These are phyloP conservation scores for Uronychia binucleata DNA, from an alignment of 73 alveolate genomes.

Conservation along the genomic window DNA sequence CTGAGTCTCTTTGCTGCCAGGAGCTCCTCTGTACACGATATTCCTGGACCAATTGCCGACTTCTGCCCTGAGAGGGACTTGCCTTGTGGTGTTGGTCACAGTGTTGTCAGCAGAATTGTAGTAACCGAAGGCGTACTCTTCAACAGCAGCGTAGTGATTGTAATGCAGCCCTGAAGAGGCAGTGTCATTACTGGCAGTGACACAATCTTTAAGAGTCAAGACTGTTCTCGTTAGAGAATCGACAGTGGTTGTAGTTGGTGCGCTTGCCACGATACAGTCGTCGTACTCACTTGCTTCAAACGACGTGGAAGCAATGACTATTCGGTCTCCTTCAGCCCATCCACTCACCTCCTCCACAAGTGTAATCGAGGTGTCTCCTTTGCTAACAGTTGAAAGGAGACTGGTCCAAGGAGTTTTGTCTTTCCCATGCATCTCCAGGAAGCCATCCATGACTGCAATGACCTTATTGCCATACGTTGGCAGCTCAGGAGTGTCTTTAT, in stretches of 20 bases:
- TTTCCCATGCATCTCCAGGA: conserved; percentile 81
- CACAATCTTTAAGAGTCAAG: conserved; percentile 4
- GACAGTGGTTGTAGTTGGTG: conserved; percentile 44
- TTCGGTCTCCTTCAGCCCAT: conserved; percentile 84
- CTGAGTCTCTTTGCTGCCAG: not conserved
- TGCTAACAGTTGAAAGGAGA: conserved; percentile 60
- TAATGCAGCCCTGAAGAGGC: conserved; percentile 12
- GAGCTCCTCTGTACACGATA: conserved; percentile 70
- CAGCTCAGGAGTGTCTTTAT: conserved; percentile 48
- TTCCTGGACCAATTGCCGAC: conserved; percentile 86
- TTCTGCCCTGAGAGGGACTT: conserved; percentile 82
- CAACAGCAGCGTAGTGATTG: conserved; percentile 63
- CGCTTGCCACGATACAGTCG: conserved; percentile 39
- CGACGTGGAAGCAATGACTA: conserved; percentile 77
- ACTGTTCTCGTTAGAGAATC: conserved; percentile 7
- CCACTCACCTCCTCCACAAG: conserved; percentile 49
- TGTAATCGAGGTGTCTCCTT: conserved; percentile 53
- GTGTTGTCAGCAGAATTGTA: conserved; percentile 34
- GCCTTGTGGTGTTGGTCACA: conserved; percentile 20
- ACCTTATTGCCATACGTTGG: conserved; percentile 87
- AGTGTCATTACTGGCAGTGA: conserved; percentile 36
- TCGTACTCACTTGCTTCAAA: conserved; percentile 71
- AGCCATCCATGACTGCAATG: conserved; percentile 71
- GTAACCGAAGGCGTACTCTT: not conserved
- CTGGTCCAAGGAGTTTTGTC: conserved; percentile 74